Conservation (phyloP, 139 green algal species). For the Coelastrella sp. region DNA sequence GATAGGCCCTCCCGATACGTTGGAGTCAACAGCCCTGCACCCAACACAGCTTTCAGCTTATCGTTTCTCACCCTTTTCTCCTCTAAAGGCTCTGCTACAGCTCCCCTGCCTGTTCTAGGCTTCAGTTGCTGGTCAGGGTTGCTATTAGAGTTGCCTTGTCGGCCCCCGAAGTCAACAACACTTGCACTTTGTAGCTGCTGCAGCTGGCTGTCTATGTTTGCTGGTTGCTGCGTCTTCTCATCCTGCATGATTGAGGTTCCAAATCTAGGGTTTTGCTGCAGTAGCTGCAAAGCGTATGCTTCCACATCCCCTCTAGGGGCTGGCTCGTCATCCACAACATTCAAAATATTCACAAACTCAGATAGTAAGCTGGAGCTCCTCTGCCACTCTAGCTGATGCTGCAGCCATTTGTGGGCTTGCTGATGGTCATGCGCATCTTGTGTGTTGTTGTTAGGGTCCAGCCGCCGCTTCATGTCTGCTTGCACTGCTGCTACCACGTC, state of each 20-base stretch:
- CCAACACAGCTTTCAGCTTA: background rate
- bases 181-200: background rate
- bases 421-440: background rate
- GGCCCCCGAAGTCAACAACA: too few species aligned
- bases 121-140: too few species aligned
- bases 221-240: background rate
- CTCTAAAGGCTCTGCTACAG: background rate
- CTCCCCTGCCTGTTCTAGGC: background rate
- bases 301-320: slow-evolving; percentile 33
- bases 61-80: slow-evolving; percentile 39
- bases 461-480: slow-evolving; percentile 39
- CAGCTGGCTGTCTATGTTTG: background rate
- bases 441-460: background rate
- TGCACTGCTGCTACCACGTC: slow-evolving; percentile 32
- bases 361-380: background rate
- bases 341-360: background rate
- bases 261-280: background rate
- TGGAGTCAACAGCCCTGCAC: slow-evolving; percentile 11
- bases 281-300: slow-evolving; percentile 3
- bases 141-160: too few species aligned
- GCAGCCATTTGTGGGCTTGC: slow-evolving; percentile 15
- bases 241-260: background rate
- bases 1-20: slow-evolving; percentile 35
- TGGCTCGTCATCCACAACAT: slow-evolving; percentile 40
- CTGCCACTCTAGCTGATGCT: background rate